These are phyloP conservation scores for Citrus maxima DNA, from an alignment of 345 rosid species.

Conservation along the genomic window DNA sequence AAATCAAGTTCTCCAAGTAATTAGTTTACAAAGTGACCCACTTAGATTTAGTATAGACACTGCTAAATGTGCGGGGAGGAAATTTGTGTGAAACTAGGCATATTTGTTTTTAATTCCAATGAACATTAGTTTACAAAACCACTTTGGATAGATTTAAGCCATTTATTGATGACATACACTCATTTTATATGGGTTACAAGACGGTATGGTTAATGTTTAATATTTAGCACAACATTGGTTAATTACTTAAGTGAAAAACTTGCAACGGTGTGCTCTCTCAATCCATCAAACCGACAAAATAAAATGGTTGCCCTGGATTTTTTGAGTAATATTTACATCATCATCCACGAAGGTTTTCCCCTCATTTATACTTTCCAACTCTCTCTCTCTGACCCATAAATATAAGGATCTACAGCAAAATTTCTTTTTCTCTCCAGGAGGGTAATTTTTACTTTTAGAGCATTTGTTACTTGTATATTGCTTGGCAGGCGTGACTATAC, in stretches of 20 bases:
- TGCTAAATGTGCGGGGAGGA: background rate
- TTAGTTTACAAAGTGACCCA: no score
- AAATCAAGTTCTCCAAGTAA: no score
- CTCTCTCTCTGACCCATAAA: background rate
- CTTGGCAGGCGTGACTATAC: background rate
- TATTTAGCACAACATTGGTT: background rate
- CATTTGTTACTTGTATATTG: background rate
- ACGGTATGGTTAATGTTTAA: background rate
- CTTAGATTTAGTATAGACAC: no score
- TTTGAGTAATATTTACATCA: background rate
- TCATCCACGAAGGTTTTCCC: background rate
- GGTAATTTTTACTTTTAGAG: background rate
- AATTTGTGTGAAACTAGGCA: background rate
- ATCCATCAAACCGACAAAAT: background rate
- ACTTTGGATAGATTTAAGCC: background rate
- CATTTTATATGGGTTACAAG: background rate
- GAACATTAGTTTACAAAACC: background rate
- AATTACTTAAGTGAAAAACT: background rate
- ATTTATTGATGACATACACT: background rate
- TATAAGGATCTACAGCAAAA: background rate
- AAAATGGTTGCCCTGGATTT: background rate
- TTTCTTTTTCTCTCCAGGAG: background rate
- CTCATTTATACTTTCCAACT: background rate
- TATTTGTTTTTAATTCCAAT: no score
- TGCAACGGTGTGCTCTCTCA: background rate